phyloP scores from a whole-genome alignment of 306 rosid species.

The Vigna nakashimae region DNA sequence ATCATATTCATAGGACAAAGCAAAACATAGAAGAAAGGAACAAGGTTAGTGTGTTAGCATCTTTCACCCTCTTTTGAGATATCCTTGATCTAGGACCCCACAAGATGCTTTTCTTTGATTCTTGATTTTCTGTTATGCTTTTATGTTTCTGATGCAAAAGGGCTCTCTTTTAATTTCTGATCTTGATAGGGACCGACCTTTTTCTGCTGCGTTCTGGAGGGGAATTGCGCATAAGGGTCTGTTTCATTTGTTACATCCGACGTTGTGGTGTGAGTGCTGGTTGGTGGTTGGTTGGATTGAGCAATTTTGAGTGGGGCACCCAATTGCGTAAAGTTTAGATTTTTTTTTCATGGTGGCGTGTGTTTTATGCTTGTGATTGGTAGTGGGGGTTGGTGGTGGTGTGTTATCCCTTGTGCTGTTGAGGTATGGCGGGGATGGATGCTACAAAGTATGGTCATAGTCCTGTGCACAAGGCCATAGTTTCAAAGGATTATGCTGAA shows the following conservation, averaged over 20 bases:
- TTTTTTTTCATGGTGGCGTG: conserved; percentile 46
- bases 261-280: conserved; percentile 31
- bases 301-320: conserved; percentile 19
- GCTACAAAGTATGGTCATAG: conserved; percentile 78
- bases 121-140: conserved; percentile 49
- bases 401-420: conserved; percentile 42
- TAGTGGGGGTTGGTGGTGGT: conserved; percentile 52
- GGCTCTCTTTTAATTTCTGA: conserved; percentile 45
- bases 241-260: conserved; percentile 47
- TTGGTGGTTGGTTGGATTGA: conserved; percentile 38
- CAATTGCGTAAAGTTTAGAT: conserved; percentile 43
- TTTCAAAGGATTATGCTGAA: conserved; percentile 71
- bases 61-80: conserved; percentile 45
- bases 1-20: conserved; percentile 63
- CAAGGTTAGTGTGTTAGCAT: conserved; percentile 65
- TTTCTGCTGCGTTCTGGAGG: conserved; percentile 42
- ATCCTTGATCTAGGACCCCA: conserved; percentile 63
- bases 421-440: conserved; percentile 85
- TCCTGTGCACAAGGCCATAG: conserved; percentile 89
- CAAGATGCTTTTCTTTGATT: conserved; percentile 52
- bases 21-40: conserved; percentile 50
- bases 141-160: conserved; percentile 51
- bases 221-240: conserved; percentile 48
- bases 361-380: conserved; percentile 46
- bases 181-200: conserved; percentile 33